Conservation (phyloP, 306 rosid species). For the Gastrolobium bilobum region DNA sequence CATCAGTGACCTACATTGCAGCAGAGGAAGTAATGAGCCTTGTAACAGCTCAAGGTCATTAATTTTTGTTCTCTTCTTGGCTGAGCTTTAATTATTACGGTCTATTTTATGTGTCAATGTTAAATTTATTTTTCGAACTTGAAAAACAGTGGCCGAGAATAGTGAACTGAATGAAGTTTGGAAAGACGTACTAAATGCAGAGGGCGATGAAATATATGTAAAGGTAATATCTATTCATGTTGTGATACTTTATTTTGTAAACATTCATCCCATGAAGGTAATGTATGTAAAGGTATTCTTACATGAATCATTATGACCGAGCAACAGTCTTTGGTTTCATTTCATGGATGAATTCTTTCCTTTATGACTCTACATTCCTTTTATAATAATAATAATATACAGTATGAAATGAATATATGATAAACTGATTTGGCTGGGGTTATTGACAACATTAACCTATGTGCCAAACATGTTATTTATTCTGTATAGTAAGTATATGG, state of each 20-base stretch:
- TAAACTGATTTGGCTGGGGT: background rate
- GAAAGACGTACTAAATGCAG: conserved; percentile 92
- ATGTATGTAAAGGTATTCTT: conserved; percentile 52
- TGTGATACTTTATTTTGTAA: conserved; percentile 20
- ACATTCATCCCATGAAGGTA: background rate
- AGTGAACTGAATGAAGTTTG: conserved; percentile 91
- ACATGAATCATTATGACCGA: conserved; percentile 13
- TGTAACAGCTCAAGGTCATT: conserved; percentile 96
- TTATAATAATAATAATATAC: background rate
- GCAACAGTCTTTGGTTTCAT: background rate
- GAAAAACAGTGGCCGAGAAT: conserved; percentile 80
- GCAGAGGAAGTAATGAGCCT: conserved; percentile 98
- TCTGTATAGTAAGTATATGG: background rate
- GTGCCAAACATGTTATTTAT: background rate
- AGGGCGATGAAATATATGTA: conserved; percentile 96
- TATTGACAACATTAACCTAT: background rate
- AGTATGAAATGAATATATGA: conserved; percentile 10
- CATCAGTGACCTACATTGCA: conserved; percentile 85
- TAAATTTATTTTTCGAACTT: conserved; percentile 39
- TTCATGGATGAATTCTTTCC: conserved; percentile 36
- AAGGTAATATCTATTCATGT: conserved; percentile 68
- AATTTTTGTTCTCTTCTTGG: conserved; percentile 37
- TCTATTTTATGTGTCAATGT: conserved; percentile 22
- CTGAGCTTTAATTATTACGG: conserved; percentile 33
- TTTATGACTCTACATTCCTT: background rate